Evolutionary conservation across 495 filamentous ascomycete species (phyloP), one percentile per base, ranked within the genome.

Genomic region (Friedmanniomyces endolithicus): DNA sequence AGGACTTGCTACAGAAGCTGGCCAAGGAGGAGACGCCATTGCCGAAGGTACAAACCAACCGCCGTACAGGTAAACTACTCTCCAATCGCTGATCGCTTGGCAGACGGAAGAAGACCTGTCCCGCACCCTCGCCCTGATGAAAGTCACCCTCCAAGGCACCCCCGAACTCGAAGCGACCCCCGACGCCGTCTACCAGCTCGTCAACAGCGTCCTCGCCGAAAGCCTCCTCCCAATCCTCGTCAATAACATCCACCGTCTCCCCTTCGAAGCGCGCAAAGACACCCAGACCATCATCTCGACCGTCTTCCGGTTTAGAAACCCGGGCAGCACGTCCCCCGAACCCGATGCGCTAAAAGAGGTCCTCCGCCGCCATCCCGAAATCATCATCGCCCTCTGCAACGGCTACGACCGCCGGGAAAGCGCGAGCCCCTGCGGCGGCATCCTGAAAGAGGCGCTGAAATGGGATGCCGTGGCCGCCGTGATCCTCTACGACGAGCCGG

Each of bases 211-310:
- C 35, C 82, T 95, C 59, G 78, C 88, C 61, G 88, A 94, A 71
- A 88, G 96, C 67, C 73, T 99, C 22, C 79, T 97, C 34, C 86
- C 84, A 61, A 73, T 85, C 31, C 82, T 99, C 35, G 85, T 90
- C 25, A 75, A 78, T 44, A 80, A 81, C 65, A 82, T 99, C 47
- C 78, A 85, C 67, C 75, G 82, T 25, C 80, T 97, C 6, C 86
- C 90, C 6, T 99, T 99, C 74, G 94, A 99, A 73, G 84, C 87
- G 24, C 80, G 86, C 63, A 94, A 94, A 71, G 87, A 94, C 64
- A 82, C 83, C 9, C 87, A 95, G 66, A 84, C 86, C 62, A 89
- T 95, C 63, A 85, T 94, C 74, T 90, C 86, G 11, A 86, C 88
- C 70, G 80, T 86, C 49, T 82, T 95, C 65, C 85, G 88, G 29